Base-by-base conservation (phyloP, 805 yeast species). In the Phaffomyces opuntiae region DNA sequence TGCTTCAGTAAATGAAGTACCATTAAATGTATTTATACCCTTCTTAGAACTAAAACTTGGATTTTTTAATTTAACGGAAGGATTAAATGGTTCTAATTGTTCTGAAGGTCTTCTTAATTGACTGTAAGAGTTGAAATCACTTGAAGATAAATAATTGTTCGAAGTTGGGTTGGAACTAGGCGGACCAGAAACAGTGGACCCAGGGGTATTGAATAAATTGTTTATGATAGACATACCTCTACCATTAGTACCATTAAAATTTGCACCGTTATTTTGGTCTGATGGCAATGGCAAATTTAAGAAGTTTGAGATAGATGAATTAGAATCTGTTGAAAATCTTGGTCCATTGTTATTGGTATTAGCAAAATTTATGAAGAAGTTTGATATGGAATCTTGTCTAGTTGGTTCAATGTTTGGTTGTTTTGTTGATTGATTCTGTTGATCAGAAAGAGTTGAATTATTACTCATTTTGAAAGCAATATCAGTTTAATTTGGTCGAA, bases 41-140 rank as follows among this genome's bases (percentile, higher is more conserved):
- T 47, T 49, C 27, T 53, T 56, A 4, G 59, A 52, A 6, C 40
- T 25, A 43, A 52, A 59, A 26, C 55, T 52, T 38, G 63, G 61
- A 14, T 43, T 51, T 42, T 54, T 57, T 19, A 65, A 54, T 39
- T 64, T 60, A n/a, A 51, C 45, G 5, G 63, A 59, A 4, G 75
- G 67, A 42, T 67, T 63, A 51, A 73, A 74, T 1, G 77, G 73
- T 44, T 75, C 80, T 42, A 73, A 49, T 43, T 72, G 77, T 52
- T 75, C 79, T 40, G 76, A 68, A n/a, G 72, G 74, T 40, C 78
- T 61, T 50, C 77, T 62, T 24, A 53, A 39, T 43, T 59, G 48
- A 49, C 54, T 49, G 56, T 53, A 51, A 46, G 66, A 44, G 56
- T 65, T 40, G 40, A 43, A 55, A 19, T 56, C 57, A 13, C 43